Evolutionary conservation across 371 early-diverging fungal species (phyloP).

Genomic region (Mucor circinelloides): DNA sequence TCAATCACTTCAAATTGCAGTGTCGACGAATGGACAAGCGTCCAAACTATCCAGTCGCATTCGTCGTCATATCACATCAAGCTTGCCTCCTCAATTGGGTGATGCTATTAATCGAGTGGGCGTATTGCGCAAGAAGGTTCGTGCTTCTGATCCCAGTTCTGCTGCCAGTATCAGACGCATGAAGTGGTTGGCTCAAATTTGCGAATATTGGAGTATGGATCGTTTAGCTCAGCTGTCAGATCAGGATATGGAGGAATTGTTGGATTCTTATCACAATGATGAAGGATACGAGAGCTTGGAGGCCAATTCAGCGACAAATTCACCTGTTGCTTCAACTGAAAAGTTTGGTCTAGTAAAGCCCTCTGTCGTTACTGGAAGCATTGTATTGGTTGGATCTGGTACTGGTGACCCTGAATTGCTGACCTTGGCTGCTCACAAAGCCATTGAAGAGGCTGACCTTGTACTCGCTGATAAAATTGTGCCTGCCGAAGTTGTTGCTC

Average conservation of each 20-base stretch:
- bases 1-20: constrained; percentile 74
- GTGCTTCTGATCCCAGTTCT: constrained; percentile 56
- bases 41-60: constrained; percentile 75
- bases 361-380: constrained; percentile 12
- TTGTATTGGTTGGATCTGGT: constrained; percentile 87
- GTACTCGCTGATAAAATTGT: constrained; percentile 87
- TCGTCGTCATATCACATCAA: constrained; percentile 57
- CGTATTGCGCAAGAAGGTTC: constrained; percentile 56
- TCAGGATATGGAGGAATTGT: constrained; percentile 59
- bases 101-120: constrained; percentile 70
- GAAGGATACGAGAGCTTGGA: constrained; percentile 54
- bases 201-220: constrained; percentile 76
- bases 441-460: constrained; percentile 74
- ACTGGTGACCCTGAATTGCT: constrained; percentile 84
- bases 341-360: not conserved
- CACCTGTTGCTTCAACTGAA: not conserved
- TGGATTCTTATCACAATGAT: constrained; percentile 70
- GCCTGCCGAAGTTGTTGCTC: constrained; percentile 66
- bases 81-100: constrained; percentile 61
- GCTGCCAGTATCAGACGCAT: constrained; percentile 62
- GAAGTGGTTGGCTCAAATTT: constrained; percentile 75
- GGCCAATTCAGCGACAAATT: not conserved
- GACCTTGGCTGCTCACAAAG: constrained; percentile 74
- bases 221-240: constrained; percentile 59
- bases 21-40: constrained; percentile 82